Evolutionary conservation across 1,284 basidiomycete genomes (phyloP).

Genomic region (Leccinum pallidistipes): DNA sequence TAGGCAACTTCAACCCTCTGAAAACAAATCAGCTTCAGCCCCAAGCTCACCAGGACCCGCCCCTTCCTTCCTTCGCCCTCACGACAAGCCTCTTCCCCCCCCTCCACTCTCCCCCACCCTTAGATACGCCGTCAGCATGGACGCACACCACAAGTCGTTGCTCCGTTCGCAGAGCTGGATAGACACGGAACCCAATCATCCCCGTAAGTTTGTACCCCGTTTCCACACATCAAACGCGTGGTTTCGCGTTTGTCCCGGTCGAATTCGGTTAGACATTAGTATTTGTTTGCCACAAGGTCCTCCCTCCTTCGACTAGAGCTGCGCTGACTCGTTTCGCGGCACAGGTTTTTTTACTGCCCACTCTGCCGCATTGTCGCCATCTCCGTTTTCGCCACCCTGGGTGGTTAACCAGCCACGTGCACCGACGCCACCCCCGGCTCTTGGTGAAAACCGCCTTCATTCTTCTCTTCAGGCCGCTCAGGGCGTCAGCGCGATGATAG

Average conservation of each 20-base stretch:
- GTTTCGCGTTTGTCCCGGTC: conserved; percentile 4
- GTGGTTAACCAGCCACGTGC: conserved; percentile 34
- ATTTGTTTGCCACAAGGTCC: conserved; percentile 30
- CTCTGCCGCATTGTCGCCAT: conserved; percentile 34
- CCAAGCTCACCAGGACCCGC: conserved; percentile 27
- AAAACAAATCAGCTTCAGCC: conserved; percentile 30
- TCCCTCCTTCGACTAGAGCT: conserved; percentile 8
- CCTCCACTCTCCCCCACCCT: conserved; percentile 24
- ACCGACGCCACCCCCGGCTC: conserved; percentile 31
- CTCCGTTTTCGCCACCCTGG: conserved; percentile 33
- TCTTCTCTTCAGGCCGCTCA: conserved; percentile 13
- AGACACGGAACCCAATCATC: conserved; percentile 11
- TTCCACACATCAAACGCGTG: conserved; percentile 18
- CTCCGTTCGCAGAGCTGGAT: conserved; percentile 29
- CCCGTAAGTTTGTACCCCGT: conserved; percentile 29
- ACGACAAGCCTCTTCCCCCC: conserved; percentile 32
- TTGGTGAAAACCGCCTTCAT: conserved; percentile 22
- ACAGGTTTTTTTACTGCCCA: conserved; percentile 33
- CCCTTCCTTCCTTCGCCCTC: conserved; percentile 11
- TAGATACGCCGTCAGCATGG: conserved; percentile 26
- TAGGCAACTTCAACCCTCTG: conserved; percentile 22
- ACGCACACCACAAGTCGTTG: conserved; percentile 23
- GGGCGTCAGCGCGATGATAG: conserved; percentile 21
- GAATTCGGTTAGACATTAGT: conserved; percentile 11
- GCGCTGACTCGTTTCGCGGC: conserved; percentile 22